A percentile compares a stretch with the other conserved stretches of the same genome.
Conservation (phyloP, 768 basidiomycete species). For the Phylloporus rhodoxanthus region DNA sequence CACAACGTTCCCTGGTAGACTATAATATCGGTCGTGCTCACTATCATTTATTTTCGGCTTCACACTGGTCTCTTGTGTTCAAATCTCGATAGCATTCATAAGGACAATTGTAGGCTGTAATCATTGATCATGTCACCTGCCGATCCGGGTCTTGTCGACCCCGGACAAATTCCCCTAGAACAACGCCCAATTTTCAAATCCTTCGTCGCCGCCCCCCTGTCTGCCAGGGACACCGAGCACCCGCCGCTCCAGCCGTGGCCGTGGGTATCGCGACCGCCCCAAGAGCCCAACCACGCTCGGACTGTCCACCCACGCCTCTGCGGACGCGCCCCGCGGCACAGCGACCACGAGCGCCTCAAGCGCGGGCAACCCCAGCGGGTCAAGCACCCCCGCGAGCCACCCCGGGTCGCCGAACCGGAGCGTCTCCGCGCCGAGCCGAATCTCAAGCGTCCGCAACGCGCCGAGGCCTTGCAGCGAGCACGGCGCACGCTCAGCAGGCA, state of each 20-base stretch:
- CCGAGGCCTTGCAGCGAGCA: conserved; percentile 1
- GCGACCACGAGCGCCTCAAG: conserved; percentile 14
- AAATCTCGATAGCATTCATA: no score
- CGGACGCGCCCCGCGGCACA: neutral
- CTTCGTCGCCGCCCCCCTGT: neutral
- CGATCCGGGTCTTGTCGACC: neutral
- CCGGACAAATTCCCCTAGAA: neutral
- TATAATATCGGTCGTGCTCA: neutral
- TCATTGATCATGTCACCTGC: no score
- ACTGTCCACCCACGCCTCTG: conserved; percentile 1
- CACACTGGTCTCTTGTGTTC: no score
- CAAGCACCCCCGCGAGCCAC: conserved; percentile 15
- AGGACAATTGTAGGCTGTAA: no score
- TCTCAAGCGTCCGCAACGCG: conserved; percentile 9
- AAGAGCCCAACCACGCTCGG: neutral
- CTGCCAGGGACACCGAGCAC: neutral
- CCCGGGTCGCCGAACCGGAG: conserved; percentile 18
- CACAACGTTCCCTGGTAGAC: no score
- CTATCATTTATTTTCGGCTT: neutral
- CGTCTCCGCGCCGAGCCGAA: conserved; percentile 19
- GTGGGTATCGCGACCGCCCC: neutral
- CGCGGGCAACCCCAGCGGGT: conserved; percentile 18
- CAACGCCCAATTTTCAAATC: neutral
- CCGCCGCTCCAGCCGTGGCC: neutral
- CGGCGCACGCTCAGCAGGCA: neutral